These are phyloP conservation scores for Corniculantispora saksenae DNA, from an alignment of 2,329 filamentous ascomycete species.

Conservation along the genomic window DNA sequence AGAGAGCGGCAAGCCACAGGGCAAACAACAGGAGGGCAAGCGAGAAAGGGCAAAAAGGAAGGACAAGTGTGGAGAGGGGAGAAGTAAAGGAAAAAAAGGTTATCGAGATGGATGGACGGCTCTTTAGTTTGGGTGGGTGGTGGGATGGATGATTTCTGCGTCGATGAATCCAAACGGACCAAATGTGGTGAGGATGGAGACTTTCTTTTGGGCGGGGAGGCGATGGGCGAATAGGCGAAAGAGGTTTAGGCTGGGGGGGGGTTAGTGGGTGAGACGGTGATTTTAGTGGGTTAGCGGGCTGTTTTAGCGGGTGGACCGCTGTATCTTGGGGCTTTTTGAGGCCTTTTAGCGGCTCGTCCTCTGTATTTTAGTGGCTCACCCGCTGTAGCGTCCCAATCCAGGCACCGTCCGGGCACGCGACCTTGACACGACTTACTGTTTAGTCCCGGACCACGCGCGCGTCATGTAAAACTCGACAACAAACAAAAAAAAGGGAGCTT, in stretches of 20 bases:
- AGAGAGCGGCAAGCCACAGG: not conserved
- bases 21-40: not conserved
- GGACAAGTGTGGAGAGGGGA: conserved; percentile 1
- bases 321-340: not conserved
- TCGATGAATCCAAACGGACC: not conserved
- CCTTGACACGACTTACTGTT: conserved; percentile 16
- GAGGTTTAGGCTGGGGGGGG: conserved; percentile 5
- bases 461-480: not conserved
- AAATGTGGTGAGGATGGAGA: not conserved
- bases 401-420: conserved; percentile 8
- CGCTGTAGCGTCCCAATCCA: not conserved
- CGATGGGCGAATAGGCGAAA: not conserved
- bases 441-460: not conserved
- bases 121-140: too few relatives aligned
- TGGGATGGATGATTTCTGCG: not conserved
- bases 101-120: conserved; percentile 6
- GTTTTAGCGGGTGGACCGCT: not conserved
- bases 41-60: not conserved
- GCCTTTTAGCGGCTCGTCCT: not conserved
- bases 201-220: conserved; percentile 1
- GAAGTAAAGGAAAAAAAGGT: not conserved
- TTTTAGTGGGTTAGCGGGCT: not conserved
- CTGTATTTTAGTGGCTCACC: not conserved
- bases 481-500: conserved; percentile 7
- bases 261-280: not conserved